Conservation (phyloP, 441 rosid genomes). For the Aquilaria agallochum region DNA sequence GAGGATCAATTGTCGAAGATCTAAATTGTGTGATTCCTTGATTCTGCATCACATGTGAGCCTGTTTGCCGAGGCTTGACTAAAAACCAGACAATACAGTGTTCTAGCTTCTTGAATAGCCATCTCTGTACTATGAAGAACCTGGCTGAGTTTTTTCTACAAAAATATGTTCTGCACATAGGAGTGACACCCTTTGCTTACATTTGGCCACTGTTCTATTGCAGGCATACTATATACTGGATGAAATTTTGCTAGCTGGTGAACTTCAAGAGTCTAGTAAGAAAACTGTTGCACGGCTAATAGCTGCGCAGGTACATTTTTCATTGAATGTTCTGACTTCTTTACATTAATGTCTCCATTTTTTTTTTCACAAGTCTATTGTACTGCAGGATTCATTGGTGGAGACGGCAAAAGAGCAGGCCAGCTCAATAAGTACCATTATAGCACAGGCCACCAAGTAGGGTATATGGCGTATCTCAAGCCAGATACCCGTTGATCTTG, state of each 20-base stretch:
- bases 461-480: conserved; percentile 6
- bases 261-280: conserved; percentile 99
- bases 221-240: conserved; percentile 82
- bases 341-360: conserved; percentile 10
- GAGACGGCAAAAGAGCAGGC: conserved; percentile 70
- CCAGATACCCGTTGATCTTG: conserved; percentile 15
- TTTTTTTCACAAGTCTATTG: conserved; percentile 7
- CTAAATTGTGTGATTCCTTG: too few relatives aligned
- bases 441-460: conserved; percentile 70
- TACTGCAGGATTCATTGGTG: conserved; percentile 58
- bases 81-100: too few relatives aligned
- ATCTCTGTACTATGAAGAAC: background rate
- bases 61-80: too few relatives aligned
- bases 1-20: too few relatives aligned
- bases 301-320: conserved; percentile 68
- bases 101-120: too few relatives aligned
- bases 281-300: conserved; percentile 83
- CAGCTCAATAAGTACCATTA: conserved; percentile 58
- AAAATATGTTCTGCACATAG: conserved; percentile 3
- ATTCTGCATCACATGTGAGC: too few relatives aligned
- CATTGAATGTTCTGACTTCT: background rate
- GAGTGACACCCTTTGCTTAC: conserved; percentile 7
- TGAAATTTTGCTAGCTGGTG: conserved; percentile 90
- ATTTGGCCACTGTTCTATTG: conserved; percentile 10
- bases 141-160: background rate